Evolutionary conservation across 768 basidiomycete species (phyloP), one percentile per base, ranked within the genome.

Genomic region (Rhizopogon vinicolor): DNA sequence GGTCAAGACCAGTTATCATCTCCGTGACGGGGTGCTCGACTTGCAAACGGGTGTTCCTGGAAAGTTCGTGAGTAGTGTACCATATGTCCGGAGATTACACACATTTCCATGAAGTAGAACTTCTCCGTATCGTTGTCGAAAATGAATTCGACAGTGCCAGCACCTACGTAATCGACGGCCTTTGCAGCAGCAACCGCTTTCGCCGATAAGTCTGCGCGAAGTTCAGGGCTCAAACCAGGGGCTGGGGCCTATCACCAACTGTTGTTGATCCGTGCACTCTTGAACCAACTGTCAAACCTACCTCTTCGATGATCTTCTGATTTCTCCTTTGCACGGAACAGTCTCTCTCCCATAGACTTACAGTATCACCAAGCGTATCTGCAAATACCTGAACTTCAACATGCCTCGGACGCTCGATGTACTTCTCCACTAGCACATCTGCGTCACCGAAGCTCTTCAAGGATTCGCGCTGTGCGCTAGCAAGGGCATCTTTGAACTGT

Each of bases 21-120:
- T 95, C 93, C 0, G 93, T 94, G 29, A 96, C 90, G 13, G 93
- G 93, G 67, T 95, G 93, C 62, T 95, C 91, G 31, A 92, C 90
- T 71, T 93, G 91, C 42, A 92, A 66, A 39, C 90, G 79, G 10
- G 90, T 91, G 62, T 92, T 92, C 90, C 89, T 91, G 41, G 8
- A 33, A 22, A 18, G 41, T 25, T 35, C 3, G 18, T 55, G 19
- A 49, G 35, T 22, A 1, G 28, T 33, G 44, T 41, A 6, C 25
- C 16, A 31, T 44, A 29, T 0, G 18, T 51, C 37, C 1, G 35
- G 10, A 12, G 10, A 44, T 22, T 25, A 65, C 86, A 51, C 61
- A 86, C 91, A 96, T 96, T 72, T 97, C 94, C 93, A 95, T 95
- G 67, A 97, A 97, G 65, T 86, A 97, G 69, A 96, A 96, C 56